Evolutionary conservation across 202 grass and related monocot genomes (phyloP), one percentile per base, ranked within the genome.

Genomic region (Setaria italica): DNA sequence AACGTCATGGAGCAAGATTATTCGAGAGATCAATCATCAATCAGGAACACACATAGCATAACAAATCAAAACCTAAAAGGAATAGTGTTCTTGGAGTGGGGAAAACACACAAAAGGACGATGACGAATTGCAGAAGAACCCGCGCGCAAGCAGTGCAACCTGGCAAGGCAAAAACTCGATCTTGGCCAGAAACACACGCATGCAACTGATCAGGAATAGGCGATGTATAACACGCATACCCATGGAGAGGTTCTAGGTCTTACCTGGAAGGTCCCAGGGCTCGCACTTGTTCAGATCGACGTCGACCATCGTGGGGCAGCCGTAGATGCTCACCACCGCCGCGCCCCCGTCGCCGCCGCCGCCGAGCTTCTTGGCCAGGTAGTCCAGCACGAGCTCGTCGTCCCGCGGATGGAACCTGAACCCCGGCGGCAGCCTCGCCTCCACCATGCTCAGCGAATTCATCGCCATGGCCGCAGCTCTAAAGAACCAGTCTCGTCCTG

Each of bases 251-350:
- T 54, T 34, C 48, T 37, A 46, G 50, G 20, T 25, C 10, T 71
- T 78, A 97, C 94, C 94, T 11, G 94, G 92, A 83, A 97, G 94
- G 14, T 97, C 92, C 94, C 94, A 97, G 2, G 94, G 94, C 69
- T 97, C 94, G 76, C 85, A 72, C 90, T 93, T 88, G 87, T 98
- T 98, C 50, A 98, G 90, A 49, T 95, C 93, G 63, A 98, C 94
- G 84, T 97, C 94, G 32, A 97, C 78, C 79, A 97, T 84, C 45
- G 75, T 76, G 16, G 91, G 88, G 71, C 85, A 92, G 83, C 89
- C 94, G 65, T 94, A 94, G 58, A 94, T 79, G 65, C 69, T 87
- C 7, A 47, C 66, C 42, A 9, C n/a, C 16, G 15, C 17, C 5
- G 9, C 2, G 30, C 72, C 72, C 0, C 87, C 82, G 34, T 46